Conservation (phyloP, 371 early-diverging fungal genomes). For the Mortierella sp. region DNA sequence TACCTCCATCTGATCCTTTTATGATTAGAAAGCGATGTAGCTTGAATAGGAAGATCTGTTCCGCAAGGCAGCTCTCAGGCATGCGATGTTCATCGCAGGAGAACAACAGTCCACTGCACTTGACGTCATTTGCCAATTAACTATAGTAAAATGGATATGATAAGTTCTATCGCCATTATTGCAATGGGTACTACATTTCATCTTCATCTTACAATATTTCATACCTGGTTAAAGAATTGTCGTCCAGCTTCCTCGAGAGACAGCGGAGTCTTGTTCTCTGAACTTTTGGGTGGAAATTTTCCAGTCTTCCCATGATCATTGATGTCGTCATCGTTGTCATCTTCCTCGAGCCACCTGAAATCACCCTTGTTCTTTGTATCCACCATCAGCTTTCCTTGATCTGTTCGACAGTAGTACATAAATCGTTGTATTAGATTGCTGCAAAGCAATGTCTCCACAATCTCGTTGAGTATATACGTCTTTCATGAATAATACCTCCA, state of each 20-base stretch:
- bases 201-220: neutral
- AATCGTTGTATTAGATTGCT: neutral
- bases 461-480: neutral
- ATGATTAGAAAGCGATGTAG: neutral
- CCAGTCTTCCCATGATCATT: neutral
- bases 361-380: conserved; percentile 25
- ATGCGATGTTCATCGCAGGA: neutral
- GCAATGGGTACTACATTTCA: neutral
- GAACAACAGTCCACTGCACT: neutral
- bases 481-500: neutral
- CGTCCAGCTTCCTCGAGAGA: conserved; percentile 35
- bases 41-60: neutral
- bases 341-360: conserved; percentile 42
- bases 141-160: conserved; percentile 1
- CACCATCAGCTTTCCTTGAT: conserved; percentile 3
- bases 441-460: neutral
- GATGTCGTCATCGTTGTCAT: conserved; percentile 6
- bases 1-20: too few relatives aligned
- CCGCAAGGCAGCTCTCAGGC: neutral
- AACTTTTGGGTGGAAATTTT: neutral
- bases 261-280: neutral
- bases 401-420: neutral
- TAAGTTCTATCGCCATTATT: neutral
- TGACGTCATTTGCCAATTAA: conserved; percentile 16
- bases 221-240: conserved; percentile 38